phyloP scores from a whole-genome alignment of 805 yeast species.

The Schizosaccharomyces octosporus region DNA sequence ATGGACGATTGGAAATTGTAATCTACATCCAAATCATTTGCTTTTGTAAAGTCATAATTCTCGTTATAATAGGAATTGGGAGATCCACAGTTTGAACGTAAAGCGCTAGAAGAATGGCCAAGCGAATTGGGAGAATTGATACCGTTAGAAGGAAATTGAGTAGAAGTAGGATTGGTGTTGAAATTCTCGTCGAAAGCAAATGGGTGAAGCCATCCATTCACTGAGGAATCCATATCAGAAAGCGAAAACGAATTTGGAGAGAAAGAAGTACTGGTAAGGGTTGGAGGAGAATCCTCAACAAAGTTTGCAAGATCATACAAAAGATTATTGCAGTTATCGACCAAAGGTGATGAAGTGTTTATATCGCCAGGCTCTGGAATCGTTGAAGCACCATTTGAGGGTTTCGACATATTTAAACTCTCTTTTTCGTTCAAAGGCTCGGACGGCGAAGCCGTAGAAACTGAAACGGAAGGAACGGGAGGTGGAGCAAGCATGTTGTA shows the following conservation, averaged over 20 bases:
- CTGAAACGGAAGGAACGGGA: background rate
- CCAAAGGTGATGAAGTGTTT: background rate
- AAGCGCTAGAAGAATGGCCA: background rate
- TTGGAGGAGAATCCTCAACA: conserved; percentile 1
- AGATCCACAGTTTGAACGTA: background rate
- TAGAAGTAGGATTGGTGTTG: background rate
- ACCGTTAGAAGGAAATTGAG: background rate
- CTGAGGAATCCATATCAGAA: background rate
- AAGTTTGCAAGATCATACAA: background rate
- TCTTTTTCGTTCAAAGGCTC: background rate
- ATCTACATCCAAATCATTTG: background rate
- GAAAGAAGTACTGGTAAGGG: background rate
- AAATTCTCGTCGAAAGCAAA: background rate
- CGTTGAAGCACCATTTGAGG: too few species aligned
- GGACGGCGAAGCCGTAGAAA: background rate
- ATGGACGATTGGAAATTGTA: background rate
- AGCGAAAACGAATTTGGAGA: background rate
- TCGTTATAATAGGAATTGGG: background rate
- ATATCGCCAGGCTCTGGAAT: too few species aligned
- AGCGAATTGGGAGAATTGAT: background rate
- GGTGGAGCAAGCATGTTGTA: too few species aligned
- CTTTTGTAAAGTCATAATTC: background rate
- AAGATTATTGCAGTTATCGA: background rate
- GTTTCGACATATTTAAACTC: too few species aligned
- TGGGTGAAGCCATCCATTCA: background rate